Conservation (phyloP, 129 eudicot genomes). For the Lactuca sativa region DNA sequence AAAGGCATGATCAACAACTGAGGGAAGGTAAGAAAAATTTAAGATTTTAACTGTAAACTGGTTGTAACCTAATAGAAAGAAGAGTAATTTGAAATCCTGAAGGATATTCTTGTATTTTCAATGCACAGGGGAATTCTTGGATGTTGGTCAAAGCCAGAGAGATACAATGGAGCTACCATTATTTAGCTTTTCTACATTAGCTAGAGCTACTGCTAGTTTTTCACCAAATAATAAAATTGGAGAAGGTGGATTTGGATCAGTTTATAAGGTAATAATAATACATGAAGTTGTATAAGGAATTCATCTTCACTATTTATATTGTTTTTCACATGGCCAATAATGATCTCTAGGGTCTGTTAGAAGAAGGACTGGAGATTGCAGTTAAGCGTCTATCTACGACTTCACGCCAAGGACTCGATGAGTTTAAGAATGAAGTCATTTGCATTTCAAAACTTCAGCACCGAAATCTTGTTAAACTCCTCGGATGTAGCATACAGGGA, state of each 20-base stretch:
- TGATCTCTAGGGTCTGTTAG: slow-evolving; percentile 38
- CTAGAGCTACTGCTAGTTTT: slow-evolving; percentile 46
- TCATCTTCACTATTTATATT: slow-evolving; percentile 1
- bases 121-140: not conserved
- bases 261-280: slow-evolving; percentile 45
- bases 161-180: slow-evolving; percentile 44
- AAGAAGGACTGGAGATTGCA: slow-evolving; percentile 39
- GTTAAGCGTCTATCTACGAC: slow-evolving; percentile 43
- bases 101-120: not conserved
- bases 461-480: slow-evolving; percentile 47
- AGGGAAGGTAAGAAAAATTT: slow-evolving; percentile 21
- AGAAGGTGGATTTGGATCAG: slow-evolving; percentile 64
- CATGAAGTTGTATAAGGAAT: not conserved
- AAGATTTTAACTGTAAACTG: too few species aligned
- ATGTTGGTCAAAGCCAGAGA: slow-evolving; percentile 1
- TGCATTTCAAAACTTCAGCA: slow-evolving; percentile 46
- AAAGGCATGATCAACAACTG: slow-evolving; percentile 16
- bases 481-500: slow-evolving; percentile 42
- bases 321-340: slow-evolving; percentile 4
- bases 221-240: slow-evolving; percentile 43
- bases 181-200: slow-evolving; percentile 33
- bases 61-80: too few species aligned
- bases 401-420: slow-evolving; percentile 36
- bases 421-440: slow-evolving; percentile 39
- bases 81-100: not conserved